Conservation (phyloP, 2,329 filamentous ascomycete genomes). For the Trichoderma sp. region DNA sequence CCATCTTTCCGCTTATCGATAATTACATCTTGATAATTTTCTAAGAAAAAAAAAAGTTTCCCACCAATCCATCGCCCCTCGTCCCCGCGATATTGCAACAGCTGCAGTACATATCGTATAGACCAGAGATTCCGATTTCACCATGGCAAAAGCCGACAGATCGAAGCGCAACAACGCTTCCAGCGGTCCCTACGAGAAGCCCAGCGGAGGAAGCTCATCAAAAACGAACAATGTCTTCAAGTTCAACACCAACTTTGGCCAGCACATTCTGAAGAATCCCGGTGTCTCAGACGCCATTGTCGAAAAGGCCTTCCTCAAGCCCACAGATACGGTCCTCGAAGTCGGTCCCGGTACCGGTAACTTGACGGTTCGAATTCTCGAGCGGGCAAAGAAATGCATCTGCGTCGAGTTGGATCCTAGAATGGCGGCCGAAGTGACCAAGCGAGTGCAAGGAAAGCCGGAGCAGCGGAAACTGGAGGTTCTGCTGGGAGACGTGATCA, state of each 20-base stretch:
- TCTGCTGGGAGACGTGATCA: constrained; percentile 82
- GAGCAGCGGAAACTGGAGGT: constrained; percentile 82
- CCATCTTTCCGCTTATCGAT: constrained; percentile 26
- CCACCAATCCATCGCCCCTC: constrained; percentile 21
- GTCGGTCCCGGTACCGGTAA: constrained; percentile 89
- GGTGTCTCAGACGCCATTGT: constrained; percentile 72
- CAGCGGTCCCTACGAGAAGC: constrained; percentile 44
- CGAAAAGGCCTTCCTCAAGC: constrained; percentile 81
- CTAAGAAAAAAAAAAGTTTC: constrained; percentile 25
- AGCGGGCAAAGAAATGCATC: constrained; percentile 77
- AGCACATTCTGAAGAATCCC: constrained; percentile 90
- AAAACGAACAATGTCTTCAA: constrained; percentile 85
- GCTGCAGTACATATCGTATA: constrained; percentile 12
- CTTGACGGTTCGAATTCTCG: constrained; percentile 83
- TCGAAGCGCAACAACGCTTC: constrained; percentile 52
- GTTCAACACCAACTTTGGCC: constrained; percentile 87
- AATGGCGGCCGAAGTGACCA: constrained; percentile 94
- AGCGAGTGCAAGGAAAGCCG: constrained; percentile 87
- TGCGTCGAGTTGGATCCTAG: constrained; percentile 92
- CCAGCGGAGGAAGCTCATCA: constrained; percentile 27
- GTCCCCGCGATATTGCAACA: constrained; percentile 23
- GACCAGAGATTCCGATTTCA: neutral
- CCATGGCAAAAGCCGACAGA: constrained; percentile 55
- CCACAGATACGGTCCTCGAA: constrained; percentile 86
- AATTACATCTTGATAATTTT: constrained; percentile 2